Base-by-base conservation (phyloP, 345 rosid species). In the Salix purpurea region DNA sequence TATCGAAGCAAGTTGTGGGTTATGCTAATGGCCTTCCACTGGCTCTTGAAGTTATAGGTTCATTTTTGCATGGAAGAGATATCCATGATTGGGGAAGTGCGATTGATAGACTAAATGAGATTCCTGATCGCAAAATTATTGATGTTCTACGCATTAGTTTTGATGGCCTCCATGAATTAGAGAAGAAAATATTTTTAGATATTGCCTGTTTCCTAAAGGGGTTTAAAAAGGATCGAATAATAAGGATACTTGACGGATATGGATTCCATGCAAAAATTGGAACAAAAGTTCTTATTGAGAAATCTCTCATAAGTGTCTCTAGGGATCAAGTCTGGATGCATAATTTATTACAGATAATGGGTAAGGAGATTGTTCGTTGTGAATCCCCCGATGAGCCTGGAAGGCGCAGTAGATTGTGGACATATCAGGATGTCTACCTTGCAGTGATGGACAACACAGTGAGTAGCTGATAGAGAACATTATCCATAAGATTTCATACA, bases 21-120 rank as follows among this genome's bases (percentile, higher is more conserved):
- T 78, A 73, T 73, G 77, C 73, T 40, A 5, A n/a, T 9, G 77
- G 81, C 18, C 77, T 67, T 42, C 73, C 78, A 1, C 50, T 75
- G 16, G 66, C 78, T 67, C 72, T 75, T n/a, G 71, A 75, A 75
- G 72, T 73, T 56, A 52, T 78, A 24, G 77, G 77, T 23, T 37
- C 65, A 1, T 67, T 67, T 68, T 32, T 73, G 24, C 3, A 28
- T 30, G 67, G 40, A 18, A 78, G 67, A 11, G 34, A 54, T 9
- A 21, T 48, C 23, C 5, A 1, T 9, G 66, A 16, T 23, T 75
- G 78, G 78, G 1, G 15, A 14, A 67, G 78, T 67, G 76, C 76
- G 0, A 16, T 74, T 19, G 30, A 18, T 24, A 74, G 70, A 64
- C 4, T 74, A 23, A 74, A 74, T 40, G 62, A 30, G 11, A 37